Evolutionary conservation across 2,329 filamentous ascomycete genomes (phyloP).

Genomic region (Clarireedia homoeocarpa): DNA sequence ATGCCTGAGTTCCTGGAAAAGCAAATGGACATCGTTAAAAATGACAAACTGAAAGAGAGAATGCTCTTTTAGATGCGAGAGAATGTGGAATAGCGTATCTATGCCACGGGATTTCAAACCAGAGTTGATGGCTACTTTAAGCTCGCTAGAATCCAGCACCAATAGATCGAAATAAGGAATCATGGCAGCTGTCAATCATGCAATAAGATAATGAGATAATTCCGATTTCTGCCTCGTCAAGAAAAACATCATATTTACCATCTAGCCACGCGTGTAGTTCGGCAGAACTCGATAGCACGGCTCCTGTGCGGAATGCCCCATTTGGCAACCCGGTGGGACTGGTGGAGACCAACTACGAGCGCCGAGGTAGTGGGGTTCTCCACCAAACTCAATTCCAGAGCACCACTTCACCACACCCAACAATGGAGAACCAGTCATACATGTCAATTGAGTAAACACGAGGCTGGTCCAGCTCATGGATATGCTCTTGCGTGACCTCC

Average conservation of each 20-base stretch:
- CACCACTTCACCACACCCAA: neutral
- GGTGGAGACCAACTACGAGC: neutral
- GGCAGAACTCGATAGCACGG: too few species aligned
- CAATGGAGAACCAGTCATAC: too few species aligned
- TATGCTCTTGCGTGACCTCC: too few species aligned
- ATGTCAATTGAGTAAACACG: too few species aligned
- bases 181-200: too few species aligned
- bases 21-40: constrained; percentile 36
- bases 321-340: neutral
- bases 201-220: too few species aligned
- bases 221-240: too few species aligned
- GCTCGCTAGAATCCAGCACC: too few species aligned
- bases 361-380: neutral
- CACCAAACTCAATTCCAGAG: neutral
- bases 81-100: neutral
- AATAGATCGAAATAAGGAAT: too few species aligned
- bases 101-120: neutral
- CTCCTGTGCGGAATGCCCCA: neutral
- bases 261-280: too few species aligned
- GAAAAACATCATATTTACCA: too few species aligned
- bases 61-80: constrained; percentile 17
- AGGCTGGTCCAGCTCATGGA: too few species aligned
- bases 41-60: constrained; percentile 29
- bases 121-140: neutral
- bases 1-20: constrained; percentile 36